Conservation (phyloP, 352 stramenopile species). For the Pythium sukuiense region DNA sequence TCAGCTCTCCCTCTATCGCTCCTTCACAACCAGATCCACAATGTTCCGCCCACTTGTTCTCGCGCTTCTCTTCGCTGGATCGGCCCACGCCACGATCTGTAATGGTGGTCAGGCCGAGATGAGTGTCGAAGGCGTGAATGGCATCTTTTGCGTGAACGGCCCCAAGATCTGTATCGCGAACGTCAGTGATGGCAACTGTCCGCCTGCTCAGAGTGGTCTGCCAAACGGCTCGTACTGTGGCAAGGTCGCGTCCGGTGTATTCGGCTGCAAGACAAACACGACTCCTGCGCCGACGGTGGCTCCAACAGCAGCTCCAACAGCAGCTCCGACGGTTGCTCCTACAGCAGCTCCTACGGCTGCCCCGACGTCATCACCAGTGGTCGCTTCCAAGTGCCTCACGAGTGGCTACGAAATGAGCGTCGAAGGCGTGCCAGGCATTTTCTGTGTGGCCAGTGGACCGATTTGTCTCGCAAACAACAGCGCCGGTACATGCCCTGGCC, state of each 20-base stretch:
- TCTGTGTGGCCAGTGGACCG: not conserved
- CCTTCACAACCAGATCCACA: not conserved
- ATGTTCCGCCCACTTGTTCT: not conserved
- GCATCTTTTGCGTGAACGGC: not conserved
- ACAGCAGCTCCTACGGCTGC: not conserved
- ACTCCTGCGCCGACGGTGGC: not conserved
- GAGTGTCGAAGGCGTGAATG: not conserved
- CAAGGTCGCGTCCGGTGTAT: not conserved
- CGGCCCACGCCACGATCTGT: not conserved
- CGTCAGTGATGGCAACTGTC: not conserved
- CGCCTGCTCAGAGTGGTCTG: not conserved
- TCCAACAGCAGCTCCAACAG: not conserved
- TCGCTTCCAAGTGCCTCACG: not conserved
- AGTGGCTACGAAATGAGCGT: not conserved
- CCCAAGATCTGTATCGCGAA: not conserved
- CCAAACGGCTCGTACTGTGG: conserved; percentile 1
- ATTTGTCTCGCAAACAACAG: not conserved
- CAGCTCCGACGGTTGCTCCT: not conserved
- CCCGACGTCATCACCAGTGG: not conserved
- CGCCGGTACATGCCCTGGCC: conserved; percentile 4
- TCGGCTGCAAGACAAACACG: not conserved
- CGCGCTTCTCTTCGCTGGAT: not conserved
- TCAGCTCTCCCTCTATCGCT: too few species aligned
- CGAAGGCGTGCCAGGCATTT: conserved; percentile 12
- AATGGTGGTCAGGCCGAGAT: not conserved